Base-by-base conservation (phyloP, 176 grass and related monocot species). In the Rhynchospora pubera region DNA sequence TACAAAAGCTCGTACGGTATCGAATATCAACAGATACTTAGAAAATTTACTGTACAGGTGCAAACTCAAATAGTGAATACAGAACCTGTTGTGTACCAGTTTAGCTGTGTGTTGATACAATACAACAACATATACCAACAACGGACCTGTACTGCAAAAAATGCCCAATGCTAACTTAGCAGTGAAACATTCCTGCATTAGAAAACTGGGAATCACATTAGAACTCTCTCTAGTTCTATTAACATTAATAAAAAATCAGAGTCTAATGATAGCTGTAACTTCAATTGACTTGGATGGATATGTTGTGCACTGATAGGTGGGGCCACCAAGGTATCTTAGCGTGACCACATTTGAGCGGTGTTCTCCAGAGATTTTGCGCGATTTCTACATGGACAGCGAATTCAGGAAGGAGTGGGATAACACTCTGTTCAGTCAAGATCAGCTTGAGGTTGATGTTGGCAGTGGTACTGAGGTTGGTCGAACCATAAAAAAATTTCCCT, bases 301-400 rank as follows among this genome's bases (percentile, higher is more conserved):
- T 71, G 26, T 74, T 28, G 46, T 26, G 64, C 83, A 10, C 46
- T 68, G 90, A 77, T 84, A 99, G 96, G 68, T 87, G 26, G 92
- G 85, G 12, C 92, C 92, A 55, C 86, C 91, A 19, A 99, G 83
- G 75, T 99, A 99, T 79, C 85, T 91, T 76, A 99, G 96, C 84
- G 73, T 93, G 22, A 95, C 96, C 85, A 99, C 82, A 85, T 99
- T 93, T 30, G 90, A 91, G 66, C 79, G 84, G 68, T 99, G 92
- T 83, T 91, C 96, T 64, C 79, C 87, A 15, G 91, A 99, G 70
- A 79, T 95, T 56, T 79, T 99, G 83, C 91, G 92, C 48, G 86
- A 99, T 77, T 99, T 99, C 58, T 95, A 99, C 82, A 99, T 99
- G 92, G 96, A 99, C 85, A 95, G 89, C 67, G 96, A 99, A 66